These are phyloP conservation scores for Hypoxylon rubiginosum DNA, from an alignment of 2,329 filamentous ascomycete species.

Conservation along the genomic window DNA sequence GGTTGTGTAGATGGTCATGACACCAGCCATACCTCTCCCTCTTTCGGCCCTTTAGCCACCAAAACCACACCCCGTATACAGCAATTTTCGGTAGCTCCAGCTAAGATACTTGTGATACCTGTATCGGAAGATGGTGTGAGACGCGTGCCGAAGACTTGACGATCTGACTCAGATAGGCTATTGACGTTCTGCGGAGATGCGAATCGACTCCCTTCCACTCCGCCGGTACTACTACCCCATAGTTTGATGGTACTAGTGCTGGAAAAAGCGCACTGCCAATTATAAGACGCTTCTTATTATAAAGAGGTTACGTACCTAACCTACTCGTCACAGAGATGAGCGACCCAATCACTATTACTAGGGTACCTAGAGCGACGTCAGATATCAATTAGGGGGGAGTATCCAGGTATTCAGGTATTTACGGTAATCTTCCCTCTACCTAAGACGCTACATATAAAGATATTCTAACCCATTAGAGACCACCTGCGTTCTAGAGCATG, in stretches of 20 bases:
- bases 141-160: constrained; percentile 1
- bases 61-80: constrained; percentile 35
- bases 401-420: not conserved
- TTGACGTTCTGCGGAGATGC: constrained; percentile 33
- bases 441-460: not conserved
- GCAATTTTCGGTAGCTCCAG: constrained; percentile 12
- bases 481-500: not conserved
- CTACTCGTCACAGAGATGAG: not conserved
- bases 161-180: constrained; percentile 44
- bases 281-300: not conserved
- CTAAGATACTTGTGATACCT: constrained; percentile 6
- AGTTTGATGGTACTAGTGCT: constrained; percentile 17
- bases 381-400: too few species aligned
- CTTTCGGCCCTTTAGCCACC: constrained; percentile 37
- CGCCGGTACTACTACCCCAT: constrained; percentile 32
- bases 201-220: constrained; percentile 32
- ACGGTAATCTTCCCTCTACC: not conserved
- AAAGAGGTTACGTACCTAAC: not conserved
- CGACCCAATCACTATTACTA: not conserved
- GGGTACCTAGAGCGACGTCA: too few species aligned
- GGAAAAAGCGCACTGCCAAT: constrained; percentile 2
- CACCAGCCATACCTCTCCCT: constrained; percentile 4
- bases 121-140: constrained; percentile 19
- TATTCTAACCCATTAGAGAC: not conserved
- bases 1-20: constrained; percentile 20